Base-by-base conservation (phyloP, 2,329 filamentous ascomycete genomes). In the Grosmannia penicillata region DNA sequence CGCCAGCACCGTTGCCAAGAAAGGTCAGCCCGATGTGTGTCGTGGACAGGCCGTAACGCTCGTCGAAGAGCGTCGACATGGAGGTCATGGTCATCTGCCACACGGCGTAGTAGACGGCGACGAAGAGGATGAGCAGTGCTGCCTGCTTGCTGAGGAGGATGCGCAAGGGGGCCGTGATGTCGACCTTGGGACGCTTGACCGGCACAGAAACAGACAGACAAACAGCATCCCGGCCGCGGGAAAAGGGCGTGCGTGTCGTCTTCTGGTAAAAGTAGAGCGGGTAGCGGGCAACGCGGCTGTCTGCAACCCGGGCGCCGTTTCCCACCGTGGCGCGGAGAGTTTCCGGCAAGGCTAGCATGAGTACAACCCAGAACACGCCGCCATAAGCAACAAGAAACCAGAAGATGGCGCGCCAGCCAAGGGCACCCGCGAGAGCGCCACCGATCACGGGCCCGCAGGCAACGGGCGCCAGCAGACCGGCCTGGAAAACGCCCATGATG, bases 391-490 rank as follows among this genome's bases (percentile, higher is more conserved):
- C 62, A 37, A 78, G 62, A 47, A 81, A 79, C 76, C 76, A 82
- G 48, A 82, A 82, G 37, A 80, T 71, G 34, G 70, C 65, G 14
- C 69, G 60, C 78, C 78, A 83, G 10, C 73, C 75, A 0, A 79
- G 61, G 40, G 68, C 77, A 42, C 78, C 62, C 17, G 66, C 66
- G 14, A 84, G 54, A 1, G 81, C 46, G 1, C 78, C 79, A 11
- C 78, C 78, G 3, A 82, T 58, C 1, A 79, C 64, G 0, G 78
- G 76, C 0, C 72, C 66, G 2, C 74, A 40, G 1, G 70, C 57
- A 3, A 67, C 65, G 0, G 66, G 67, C 24, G 80, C 50, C 3
- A 75, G 71, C 35, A 70, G 61, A 9, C 69, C 75, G 6, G 65
- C 65, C 23, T 67, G 69, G 18, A 75, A 71, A 43, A 76, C 68